These are phyloP conservation scores for Phytophthora tubulina DNA, from an alignment of 352 stramenopile species.

Conservation along the genomic window DNA sequence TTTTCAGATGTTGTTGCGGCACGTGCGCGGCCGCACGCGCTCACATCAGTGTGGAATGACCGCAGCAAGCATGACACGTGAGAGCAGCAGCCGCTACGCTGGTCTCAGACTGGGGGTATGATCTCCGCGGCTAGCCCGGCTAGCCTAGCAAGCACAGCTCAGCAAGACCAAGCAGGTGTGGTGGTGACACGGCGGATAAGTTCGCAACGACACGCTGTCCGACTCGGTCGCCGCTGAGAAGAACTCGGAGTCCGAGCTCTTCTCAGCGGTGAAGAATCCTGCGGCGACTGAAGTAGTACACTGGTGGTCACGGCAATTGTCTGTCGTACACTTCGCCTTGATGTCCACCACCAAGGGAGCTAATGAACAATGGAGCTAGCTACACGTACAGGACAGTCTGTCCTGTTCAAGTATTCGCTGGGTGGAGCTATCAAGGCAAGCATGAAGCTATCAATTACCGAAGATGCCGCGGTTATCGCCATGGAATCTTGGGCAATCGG, in stretches of 20 bases:
- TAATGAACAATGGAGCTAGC: not conserved
- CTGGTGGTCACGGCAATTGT: slow-evolving; percentile 3
- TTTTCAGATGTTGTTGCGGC: slow-evolving; percentile 22
- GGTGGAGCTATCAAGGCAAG: slow-evolving; percentile 2
- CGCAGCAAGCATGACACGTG: not conserved
- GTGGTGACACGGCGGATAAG: too few relatives aligned
- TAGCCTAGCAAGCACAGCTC: too few relatives aligned
- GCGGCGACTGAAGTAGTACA: not conserved
- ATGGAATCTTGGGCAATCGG: slow-evolving; percentile 1
- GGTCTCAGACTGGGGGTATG: not conserved
- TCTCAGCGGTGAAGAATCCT: not conserved
- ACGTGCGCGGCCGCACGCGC: not conserved
- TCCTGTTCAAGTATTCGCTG: not conserved
- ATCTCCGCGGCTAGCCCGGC: too few relatives aligned
- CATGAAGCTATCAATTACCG: not conserved
- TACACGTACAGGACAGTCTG: not conserved
- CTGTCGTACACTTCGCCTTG: slow-evolving; percentile 22
- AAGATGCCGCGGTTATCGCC: slow-evolving; percentile 5
- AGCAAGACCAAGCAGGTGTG: too few relatives aligned
- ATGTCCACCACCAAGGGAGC: slow-evolving; percentile 15
- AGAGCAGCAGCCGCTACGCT: not conserved
- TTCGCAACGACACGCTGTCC: too few relatives aligned
- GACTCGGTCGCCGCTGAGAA: too few relatives aligned
- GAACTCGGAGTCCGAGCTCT: too few relatives aligned
- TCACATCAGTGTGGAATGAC: slow-evolving; percentile 11